These are phyloP conservation scores for Penicillium sp. DNA, from an alignment of 2,329 filamentous ascomycete genomes.

Conservation along the genomic window DNA sequence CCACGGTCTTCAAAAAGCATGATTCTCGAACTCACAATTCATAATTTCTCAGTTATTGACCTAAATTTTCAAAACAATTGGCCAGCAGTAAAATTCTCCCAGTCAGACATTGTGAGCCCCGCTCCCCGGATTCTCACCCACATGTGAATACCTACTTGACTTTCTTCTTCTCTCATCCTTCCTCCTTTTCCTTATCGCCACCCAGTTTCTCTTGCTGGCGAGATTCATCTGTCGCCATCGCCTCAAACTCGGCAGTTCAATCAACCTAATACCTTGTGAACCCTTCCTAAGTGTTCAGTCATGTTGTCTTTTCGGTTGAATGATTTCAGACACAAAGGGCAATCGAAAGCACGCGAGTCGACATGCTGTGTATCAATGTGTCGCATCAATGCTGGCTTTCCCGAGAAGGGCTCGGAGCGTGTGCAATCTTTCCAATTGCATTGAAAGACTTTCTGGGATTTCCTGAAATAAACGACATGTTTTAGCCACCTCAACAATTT, in stretches of 20 bases:
- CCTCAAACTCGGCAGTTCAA: neutral
- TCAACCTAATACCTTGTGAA: neutral
- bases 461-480: neutral
- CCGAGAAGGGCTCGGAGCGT: neutral
- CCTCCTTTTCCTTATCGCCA: too few relatives aligned
- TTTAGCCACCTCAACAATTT: too few relatives aligned
- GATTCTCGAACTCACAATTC: too few relatives aligned
- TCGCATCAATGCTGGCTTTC: neutral
- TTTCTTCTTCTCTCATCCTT: too few relatives aligned
- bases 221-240: neutral
- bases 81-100: too few relatives aligned
- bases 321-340: neutral
- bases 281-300: neutral
- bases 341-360: neutral
- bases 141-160: too few relatives aligned
- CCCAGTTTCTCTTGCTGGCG: too few relatives aligned
- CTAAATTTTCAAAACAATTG: too few relatives aligned
- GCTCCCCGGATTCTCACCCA: too few relatives aligned
- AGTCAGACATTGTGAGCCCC: too few relatives aligned
- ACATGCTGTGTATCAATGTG: constrained; percentile 3
- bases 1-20: too few relatives aligned
- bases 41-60: too few relatives aligned
- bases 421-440: neutral
- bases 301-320: constrained; percentile 4
- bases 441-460: neutral